Base-by-base conservation (phyloP, 2,329 filamentous ascomycete genomes). In the Colletotrichum siamense region DNA sequence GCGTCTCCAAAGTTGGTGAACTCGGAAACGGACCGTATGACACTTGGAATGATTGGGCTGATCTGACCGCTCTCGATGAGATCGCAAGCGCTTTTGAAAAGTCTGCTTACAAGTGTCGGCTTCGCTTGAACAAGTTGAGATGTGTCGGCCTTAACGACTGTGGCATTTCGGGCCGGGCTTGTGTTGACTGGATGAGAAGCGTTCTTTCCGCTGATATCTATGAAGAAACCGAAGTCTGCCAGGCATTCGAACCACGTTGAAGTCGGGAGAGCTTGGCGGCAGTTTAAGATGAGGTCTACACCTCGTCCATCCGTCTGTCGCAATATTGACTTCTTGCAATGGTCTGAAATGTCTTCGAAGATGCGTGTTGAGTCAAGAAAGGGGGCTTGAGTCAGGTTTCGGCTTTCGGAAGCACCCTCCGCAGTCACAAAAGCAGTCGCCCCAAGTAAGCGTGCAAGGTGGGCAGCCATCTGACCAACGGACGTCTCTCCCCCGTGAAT, bases 401-500 rank as follows among this genome's bases (percentile, higher is more conserved):
- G 39, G 18, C 1, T n/a, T 4, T 62, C 9, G 10, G 10, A 15
- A n/a, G 16, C 28, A 13, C 18, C 13, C 10, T 81, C 80, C 6
- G 83, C 80, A 0, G 83, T 85, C 8, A 72, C 78, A 39, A 81
- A 82, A 15, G 85, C 79, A 30, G 82, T 78, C 2, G 83, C 83
- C 2, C 83, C 83, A 5, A 80, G 63, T 8, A 76, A 61, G 32
- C 81, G 78, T 1, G 81, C 81, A 0, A 86, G 65, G 5, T 76
- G 76, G 22, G 85, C 83, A 0, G 83, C 82, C 1, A 84, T 84
- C 67, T 83, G 81, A 4, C 85, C 85, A 9, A 86, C 71, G 8
- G 80, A 83, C 8, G 84, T 83, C 8, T 84, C 79, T 3, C 79
- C 85, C 3, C 82, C 79, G 57, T 86, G 84, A 8, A 87, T 83